Base-by-base conservation (phyloP, 768 basidiomycete genomes). In the Brasilioporus rufonigricans region DNA sequence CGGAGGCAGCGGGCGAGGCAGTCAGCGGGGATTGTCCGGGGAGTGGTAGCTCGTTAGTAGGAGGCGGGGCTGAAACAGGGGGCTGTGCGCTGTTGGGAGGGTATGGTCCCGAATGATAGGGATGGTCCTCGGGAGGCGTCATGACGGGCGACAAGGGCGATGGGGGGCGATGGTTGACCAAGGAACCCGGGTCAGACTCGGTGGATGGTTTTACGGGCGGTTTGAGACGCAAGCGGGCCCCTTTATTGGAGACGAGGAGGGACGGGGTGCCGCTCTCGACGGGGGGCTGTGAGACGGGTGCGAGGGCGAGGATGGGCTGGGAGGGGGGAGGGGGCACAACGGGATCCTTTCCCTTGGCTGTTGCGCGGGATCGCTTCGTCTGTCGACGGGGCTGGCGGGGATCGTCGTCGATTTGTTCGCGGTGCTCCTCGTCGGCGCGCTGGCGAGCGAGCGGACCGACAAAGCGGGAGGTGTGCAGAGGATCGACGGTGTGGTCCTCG, bases 181-280 rank as follows among this genome's bases (percentile, higher is more conserved):
- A 61, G 4, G 59, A 55, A 23, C 53, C 50, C 6, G 50, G 23
- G 13, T 67, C 66, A 0, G 61, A 57, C 5, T 70, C 65, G 5
- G 55, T 52, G 3, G 64, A n/a, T 3, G 72, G 69, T 26, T 62
- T 71, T 1, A 66, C 67, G 7, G 79, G 76, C 0, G 80, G 77
- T 54, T 80, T 81, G 52, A 81, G 73, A 53, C 81, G 76, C 41
- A 81, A 62, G 23, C 77, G 72, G 27, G 79, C 73, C 12, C 81
- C 81, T n/a, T 74, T 74, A 45, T 75, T 74, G 0, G 78, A 75
- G 13, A 80, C 76, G 27, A 80, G 64, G 16, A 78, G 62, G 7
- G 75, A 71, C 1, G 68, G 47, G 0, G 63, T 54, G 1, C 50
- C 53, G 11, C 29, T 29, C n/a, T 69, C 65, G 0, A 48, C 19